A percentile compares a stretch with the other conserved stretches of the same genome.
These are phyloP conservation scores for Diaporthe amygdali DNA, from an alignment of 2,329 filamentous ascomycete species.

Conservation along the genomic window DNA sequence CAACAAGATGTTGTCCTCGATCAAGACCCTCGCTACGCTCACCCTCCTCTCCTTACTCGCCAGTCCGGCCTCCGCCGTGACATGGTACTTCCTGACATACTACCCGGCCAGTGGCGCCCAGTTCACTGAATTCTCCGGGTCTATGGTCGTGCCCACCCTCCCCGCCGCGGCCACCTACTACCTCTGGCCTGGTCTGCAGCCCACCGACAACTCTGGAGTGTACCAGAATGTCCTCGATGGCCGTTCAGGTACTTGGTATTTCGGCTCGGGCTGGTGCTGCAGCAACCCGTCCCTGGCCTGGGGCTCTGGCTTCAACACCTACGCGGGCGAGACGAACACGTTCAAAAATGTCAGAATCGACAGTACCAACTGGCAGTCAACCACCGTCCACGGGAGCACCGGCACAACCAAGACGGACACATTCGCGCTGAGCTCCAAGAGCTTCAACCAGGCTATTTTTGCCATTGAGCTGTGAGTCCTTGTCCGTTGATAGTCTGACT, in stretches of 20 bases:
- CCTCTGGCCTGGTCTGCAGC: slow-evolving; percentile 48
- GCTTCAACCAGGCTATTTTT: slow-evolving; percentile 46
- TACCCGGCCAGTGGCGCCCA: slow-evolving; percentile 38
- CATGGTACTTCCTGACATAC: slow-evolving; percentile 42
- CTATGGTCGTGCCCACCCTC: slow-evolving; percentile 35
- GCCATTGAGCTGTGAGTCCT: slow-evolving; percentile 44
- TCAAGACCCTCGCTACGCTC: slow-evolving; percentile 14
- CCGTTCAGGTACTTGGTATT: slow-evolving; percentile 45
- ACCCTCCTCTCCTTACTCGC: slow-evolving; percentile 30
- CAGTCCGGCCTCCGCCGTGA: slow-evolving; percentile 34
- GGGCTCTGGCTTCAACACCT: slow-evolving; percentile 45
- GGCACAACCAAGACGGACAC: slow-evolving; percentile 36
- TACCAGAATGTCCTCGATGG: slow-evolving; percentile 49
- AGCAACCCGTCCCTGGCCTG: slow-evolving; percentile 43
- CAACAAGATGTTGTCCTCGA: slow-evolving; percentile 21
- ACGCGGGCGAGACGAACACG: slow-evolving; percentile 36
- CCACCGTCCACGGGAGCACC: slow-evolving; percentile 35
- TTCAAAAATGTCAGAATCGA: slow-evolving; percentile 37
- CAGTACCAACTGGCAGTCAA: slow-evolving; percentile 39
- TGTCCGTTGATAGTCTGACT: not conserved
- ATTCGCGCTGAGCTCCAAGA: slow-evolving; percentile 37
- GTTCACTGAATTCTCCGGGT: slow-evolving; percentile 39
- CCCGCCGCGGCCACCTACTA: slow-evolving; percentile 42
- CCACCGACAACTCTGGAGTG: slow-evolving; percentile 44
- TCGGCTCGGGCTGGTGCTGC: slow-evolving; percentile 47